These are phyloP conservation scores for Aspergillus pseudotamarii DNA, from an alignment of 2,329 filamentous ascomycete genomes.

Conservation along the genomic window DNA sequence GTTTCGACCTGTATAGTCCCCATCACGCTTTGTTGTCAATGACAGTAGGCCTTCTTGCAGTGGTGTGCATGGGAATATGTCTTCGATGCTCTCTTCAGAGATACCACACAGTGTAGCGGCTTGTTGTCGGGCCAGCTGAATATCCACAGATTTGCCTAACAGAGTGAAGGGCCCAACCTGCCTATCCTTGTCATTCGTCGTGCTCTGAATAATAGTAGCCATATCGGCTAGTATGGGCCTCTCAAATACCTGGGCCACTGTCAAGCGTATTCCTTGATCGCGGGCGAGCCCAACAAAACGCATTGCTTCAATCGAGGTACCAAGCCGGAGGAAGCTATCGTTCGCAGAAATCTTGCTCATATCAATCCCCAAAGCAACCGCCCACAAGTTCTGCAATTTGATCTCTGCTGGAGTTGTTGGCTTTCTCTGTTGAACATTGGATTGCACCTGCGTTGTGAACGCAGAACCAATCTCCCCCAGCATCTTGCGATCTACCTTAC, in stretches of 20 bases:
- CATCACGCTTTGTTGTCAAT: not conserved
- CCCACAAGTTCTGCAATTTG: not conserved
- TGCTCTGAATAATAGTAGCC: not conserved
- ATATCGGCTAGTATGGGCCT: not conserved
- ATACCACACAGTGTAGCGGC: not conserved
- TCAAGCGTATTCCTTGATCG: not conserved
- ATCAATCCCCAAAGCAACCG: not conserved
- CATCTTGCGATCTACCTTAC: not conserved
- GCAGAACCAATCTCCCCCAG: not conserved
- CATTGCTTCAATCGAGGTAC: constrained; percentile 4
- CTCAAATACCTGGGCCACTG: not conserved
- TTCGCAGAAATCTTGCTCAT: not conserved
- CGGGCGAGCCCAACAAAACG: not conserved
- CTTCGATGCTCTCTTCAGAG: not conserved
- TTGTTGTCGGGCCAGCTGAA: not conserved
- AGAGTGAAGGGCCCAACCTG: not conserved
- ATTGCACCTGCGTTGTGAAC: not conserved
- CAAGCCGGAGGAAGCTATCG: constrained; percentile 3
- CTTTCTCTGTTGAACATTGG: not conserved
- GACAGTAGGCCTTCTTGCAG: constrained; percentile 12
- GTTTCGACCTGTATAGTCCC: not conserved
- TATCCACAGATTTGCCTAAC: not conserved
- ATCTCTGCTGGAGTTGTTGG: not conserved
- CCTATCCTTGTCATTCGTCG: too few species aligned
- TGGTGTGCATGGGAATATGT: constrained; percentile 14